Conservation (phyloP, 2,329 filamentous ascomycete genomes). For the Pseudogymnoascus verrucosus region DNA sequence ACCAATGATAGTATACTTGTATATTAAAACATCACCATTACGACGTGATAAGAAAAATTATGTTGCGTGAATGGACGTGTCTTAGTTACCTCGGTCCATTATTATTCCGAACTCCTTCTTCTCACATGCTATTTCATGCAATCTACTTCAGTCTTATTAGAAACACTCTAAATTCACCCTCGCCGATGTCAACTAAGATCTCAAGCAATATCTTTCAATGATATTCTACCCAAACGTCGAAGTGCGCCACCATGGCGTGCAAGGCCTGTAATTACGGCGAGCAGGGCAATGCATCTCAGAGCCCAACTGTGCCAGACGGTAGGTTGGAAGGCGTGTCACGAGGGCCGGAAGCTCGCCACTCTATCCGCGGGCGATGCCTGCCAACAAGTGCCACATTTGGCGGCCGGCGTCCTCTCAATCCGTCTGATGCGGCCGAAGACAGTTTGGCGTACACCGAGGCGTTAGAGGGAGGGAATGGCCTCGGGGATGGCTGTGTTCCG, state of each 20-base stretch:
- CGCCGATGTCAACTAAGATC: background rate
- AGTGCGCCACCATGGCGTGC: background rate
- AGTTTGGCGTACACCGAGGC: background rate
- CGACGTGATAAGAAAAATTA: too few species aligned
- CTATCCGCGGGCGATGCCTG: background rate
- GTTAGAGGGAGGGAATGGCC: background rate
- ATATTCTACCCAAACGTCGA: background rate
- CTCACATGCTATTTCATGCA: background rate
- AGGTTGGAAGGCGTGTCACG: background rate
- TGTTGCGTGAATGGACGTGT: too few species aligned
- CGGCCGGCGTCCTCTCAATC: background rate
- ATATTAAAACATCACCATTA: too few species aligned
- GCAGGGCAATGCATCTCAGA: too few species aligned
- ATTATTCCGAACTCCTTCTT: background rate
- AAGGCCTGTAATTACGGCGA: background rate
- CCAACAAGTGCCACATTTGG: background rate
- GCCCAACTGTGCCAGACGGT: background rate
- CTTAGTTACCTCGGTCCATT: background rate
- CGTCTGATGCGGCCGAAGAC: background rate
- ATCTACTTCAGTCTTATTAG: background rate
- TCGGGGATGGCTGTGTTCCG: background rate
- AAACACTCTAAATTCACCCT: background rate
- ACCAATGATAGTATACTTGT: too few species aligned
- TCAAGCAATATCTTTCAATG: background rate
- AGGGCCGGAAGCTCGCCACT: background rate